phyloP scores from a whole-genome alignment of 2,329 filamentous ascomycete genomes.

The Sordariomycetes sp. region DNA sequence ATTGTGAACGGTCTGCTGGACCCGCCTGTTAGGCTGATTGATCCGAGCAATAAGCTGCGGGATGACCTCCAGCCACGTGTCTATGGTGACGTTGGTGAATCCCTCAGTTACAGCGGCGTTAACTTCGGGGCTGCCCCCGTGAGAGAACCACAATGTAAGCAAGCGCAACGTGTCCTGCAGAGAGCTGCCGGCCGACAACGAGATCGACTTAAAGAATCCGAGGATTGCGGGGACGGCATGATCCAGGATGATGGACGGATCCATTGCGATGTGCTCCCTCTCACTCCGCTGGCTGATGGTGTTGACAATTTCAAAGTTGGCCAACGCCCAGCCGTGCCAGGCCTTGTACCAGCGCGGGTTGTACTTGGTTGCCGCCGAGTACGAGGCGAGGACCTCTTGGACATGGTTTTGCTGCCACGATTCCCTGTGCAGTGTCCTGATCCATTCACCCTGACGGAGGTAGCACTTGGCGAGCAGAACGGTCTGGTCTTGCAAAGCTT shows the following conservation, averaged over 20 bases:
- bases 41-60: slow-evolving; percentile 95
- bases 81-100: slow-evolving; percentile 82
- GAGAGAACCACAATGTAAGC: slow-evolving; percentile 91
- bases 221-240: slow-evolving; percentile 91
- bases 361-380: slow-evolving; percentile 84
- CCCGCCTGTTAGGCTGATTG: slow-evolving; percentile 84
- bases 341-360: slow-evolving; percentile 97
- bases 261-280: slow-evolving; percentile 26
- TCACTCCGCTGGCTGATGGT: slow-evolving; percentile 42
- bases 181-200: slow-evolving; percentile 81
- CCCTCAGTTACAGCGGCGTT: slow-evolving; percentile 83
- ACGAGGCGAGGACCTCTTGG: slow-evolving; percentile 81
- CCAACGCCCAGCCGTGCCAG: slow-evolving; percentile 97
- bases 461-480: slow-evolving; percentile 88
- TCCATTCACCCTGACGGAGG: slow-evolving; percentile 93
- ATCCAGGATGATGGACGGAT: slow-evolving; percentile 61
- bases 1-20: slow-evolving; percentile 85
- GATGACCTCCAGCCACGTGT: slow-evolving; percentile 98
- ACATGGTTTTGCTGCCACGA: slow-evolving; percentile 85
- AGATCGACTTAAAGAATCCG: slow-evolving; percentile 96
- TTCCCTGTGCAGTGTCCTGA: slow-evolving; percentile 72
- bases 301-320: slow-evolving; percentile 97
- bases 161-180: slow-evolving; percentile 90
- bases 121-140: slow-evolving; percentile 81
- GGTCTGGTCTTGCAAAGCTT: slow-evolving; percentile 47